Conservation (phyloP, 768 basidiomycete genomes). For the Trametes maxima region DNA sequence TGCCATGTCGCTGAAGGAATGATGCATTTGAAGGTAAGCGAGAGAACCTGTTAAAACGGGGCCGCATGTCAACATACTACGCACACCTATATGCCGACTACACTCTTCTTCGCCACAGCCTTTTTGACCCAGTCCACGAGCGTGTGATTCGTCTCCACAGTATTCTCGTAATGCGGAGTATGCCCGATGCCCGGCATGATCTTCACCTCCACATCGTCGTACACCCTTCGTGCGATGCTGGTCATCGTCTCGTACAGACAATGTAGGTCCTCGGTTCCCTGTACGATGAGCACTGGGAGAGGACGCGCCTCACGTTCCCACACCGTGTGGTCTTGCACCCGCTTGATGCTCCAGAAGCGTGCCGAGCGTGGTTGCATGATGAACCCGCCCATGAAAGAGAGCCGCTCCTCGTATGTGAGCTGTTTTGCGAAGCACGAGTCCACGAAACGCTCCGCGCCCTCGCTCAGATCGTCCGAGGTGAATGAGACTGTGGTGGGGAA, state of each 20-base stretch:
- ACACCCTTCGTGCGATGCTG: slow-evolving; percentile 16
- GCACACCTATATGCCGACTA: no score
- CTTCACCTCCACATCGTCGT: slow-evolving; percentile 22
- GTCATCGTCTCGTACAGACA: slow-evolving; percentile 22
- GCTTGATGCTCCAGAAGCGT: slow-evolving; percentile 20
- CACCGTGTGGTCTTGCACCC: slow-evolving; percentile 27
- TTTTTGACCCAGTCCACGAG: slow-evolving; percentile 33
- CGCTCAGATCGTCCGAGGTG: slow-evolving; percentile 19
- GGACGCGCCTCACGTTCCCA: slow-evolving; percentile 23
- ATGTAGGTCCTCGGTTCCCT: slow-evolving; percentile 29
- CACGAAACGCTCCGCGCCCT: slow-evolving; percentile 24
- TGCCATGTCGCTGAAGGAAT: no score
- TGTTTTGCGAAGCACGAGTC: slow-evolving; percentile 28
- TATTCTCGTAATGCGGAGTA: slow-evolving; percentile 26
- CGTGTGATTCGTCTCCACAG: slow-evolving; percentile 21
- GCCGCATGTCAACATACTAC: background rate
- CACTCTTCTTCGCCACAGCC: slow-evolving; percentile 13
- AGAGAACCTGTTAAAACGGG: no score
- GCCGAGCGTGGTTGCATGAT: slow-evolving; percentile 24
- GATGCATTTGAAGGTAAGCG: no score
- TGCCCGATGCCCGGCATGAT: slow-evolving; percentile 28
- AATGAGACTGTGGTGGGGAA: slow-evolving; percentile 14
- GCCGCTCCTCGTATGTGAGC: slow-evolving; percentile 24
- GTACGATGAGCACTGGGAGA: slow-evolving; percentile 27
- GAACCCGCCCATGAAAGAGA: slow-evolving; percentile 29